Conservation (phyloP, 2,329 filamentous ascomycete species). For the Sarocladium oryzae region DNA sequence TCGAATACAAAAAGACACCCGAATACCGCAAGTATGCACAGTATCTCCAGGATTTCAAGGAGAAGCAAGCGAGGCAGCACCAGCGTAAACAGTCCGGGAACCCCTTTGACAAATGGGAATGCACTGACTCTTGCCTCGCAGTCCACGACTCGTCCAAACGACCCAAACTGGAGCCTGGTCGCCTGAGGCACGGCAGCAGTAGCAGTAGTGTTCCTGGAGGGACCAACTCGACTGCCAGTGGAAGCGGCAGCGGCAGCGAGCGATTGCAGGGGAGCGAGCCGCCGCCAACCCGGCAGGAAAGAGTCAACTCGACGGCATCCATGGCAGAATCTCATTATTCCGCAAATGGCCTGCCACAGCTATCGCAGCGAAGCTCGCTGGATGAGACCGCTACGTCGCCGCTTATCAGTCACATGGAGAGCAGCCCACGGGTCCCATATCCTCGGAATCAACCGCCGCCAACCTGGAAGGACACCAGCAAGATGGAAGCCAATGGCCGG, state of each 20-base stretch:
- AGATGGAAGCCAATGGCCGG: conserved; percentile 14
- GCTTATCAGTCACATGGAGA: conserved; percentile 29
- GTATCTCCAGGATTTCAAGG: conserved; percentile 73
- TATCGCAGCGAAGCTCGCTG: conserved; percentile 28
- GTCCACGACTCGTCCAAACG: conserved; percentile 32
- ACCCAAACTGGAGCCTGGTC: conserved; percentile 35
- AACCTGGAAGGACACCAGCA: conserved; percentile 23
- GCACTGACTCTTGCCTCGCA: conserved; percentile 9
- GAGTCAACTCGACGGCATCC: conserved; percentile 42
- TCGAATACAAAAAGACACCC: conserved; percentile 70
- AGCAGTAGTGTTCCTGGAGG: conserved; percentile 33
- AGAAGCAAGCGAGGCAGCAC: conserved; percentile 55
- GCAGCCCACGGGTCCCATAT: conserved; percentile 20
- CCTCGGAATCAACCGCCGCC: conserved; percentile 19
- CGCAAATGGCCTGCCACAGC: conserved; percentile 24
- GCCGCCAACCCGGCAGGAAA: conserved; percentile 38
- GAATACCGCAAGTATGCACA: conserved; percentile 62
- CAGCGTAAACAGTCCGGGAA: conserved; percentile 39
- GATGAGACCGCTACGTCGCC: conserved; percentile 42
- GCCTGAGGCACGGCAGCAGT: conserved; percentile 29
- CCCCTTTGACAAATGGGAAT: neutral
- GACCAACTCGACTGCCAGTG: conserved; percentile 29
- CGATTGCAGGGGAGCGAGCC: conserved; percentile 42
- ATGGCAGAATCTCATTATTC: conserved; percentile 38
- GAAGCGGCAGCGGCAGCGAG: conserved; percentile 39